A percentile compares a stretch with the other conserved stretches of the same genome.
phyloP scores from a whole-genome alignment of 176 grass and related monocot genomes.

The Ananas comosus region DNA sequence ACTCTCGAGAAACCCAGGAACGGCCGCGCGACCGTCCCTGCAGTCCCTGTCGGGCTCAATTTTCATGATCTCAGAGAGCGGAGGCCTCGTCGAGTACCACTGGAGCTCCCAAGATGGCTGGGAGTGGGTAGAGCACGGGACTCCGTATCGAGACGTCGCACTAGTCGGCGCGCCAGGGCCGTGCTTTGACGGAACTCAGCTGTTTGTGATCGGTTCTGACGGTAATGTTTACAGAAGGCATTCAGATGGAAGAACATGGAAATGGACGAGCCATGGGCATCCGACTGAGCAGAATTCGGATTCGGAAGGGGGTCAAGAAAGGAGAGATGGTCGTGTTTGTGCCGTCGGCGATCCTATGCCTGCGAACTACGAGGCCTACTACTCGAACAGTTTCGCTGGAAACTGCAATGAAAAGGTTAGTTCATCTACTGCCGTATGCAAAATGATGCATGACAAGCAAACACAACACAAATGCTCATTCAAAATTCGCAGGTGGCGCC shows the following conservation, averaged over 20 bases:
- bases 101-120: slow-evolving; percentile 63
- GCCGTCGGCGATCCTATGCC: slow-evolving; percentile 9
- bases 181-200: slow-evolving; percentile 56
- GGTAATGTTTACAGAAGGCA: slow-evolving; percentile 63
- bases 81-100: slow-evolving; percentile 79
- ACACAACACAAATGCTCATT: background rate
- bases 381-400: slow-evolving; percentile 29
- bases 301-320: background rate
- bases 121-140: slow-evolving; percentile 97
- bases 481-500: slow-evolving; percentile 50
- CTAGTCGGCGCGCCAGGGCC: slow-evolving; percentile 70
- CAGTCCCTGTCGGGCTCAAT: slow-evolving; percentile 57
- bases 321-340: slow-evolving; percentile 27
- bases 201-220: slow-evolving; percentile 79
- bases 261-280: slow-evolving; percentile 65
- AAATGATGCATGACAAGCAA: background rate
- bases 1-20: slow-evolving; percentile 62
- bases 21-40: slow-evolving; percentile 56
- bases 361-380: background rate
- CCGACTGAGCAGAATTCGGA: slow-evolving; percentile 25
- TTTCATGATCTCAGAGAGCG: slow-evolving; percentile 81
- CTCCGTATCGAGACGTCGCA: slow-evolving; percentile 47
- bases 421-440: background rate
- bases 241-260: slow-evolving; percentile 48
- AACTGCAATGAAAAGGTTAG: slow-evolving; percentile 78